phyloP scores from a whole-genome alignment of 2,329 filamentous ascomycete species.

The Aspergillus versicolor region DNA sequence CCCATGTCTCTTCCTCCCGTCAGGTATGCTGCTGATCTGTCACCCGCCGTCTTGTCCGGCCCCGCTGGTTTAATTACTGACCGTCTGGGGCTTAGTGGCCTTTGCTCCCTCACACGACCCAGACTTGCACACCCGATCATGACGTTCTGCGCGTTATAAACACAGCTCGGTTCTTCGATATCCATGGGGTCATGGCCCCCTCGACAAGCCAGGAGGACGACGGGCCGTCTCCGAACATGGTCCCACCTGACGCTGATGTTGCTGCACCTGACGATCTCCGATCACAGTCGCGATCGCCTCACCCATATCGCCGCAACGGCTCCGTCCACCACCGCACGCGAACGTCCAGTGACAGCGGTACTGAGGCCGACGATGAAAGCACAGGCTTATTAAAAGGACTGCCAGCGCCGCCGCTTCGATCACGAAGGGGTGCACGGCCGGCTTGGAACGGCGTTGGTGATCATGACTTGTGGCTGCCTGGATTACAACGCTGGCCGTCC shows the following conservation, averaged over 20 bases:
- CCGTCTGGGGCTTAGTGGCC: conserved; percentile 5
- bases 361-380: conserved; percentile 92
- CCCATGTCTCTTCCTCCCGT: conserved; percentile 1
- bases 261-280: conserved; percentile 38
- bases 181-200: conserved; percentile 36
- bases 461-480: conserved; percentile 30
- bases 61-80: conserved; percentile 7
- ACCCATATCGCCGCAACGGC: conserved; percentile 65
- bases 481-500: conserved; percentile 32
- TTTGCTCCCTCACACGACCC: conserved; percentile 7
- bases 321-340: conserved; percentile 51
- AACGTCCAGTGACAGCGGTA: conserved; percentile 81
- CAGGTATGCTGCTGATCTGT: conserved; percentile 4
- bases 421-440: conserved; percentile 73
- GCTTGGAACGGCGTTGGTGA: conserved; percentile 24
- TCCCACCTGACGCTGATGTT: conserved; percentile 17
- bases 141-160: conserved; percentile 28
- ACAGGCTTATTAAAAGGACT: conserved; percentile 72
- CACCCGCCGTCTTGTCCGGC: not conserved
- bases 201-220: conserved; percentile 31
- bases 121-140: conserved; percentile 22
- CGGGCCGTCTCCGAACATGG: conserved; percentile 22
- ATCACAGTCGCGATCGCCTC: conserved; percentile 61
- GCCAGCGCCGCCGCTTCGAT: conserved; percentile 70
- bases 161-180: conserved; percentile 7